A percentile compares a stretch with the other conserved stretches of the same genome.
These are phyloP conservation scores for Lepidium sativum DNA, from an alignment of 345 rosid species.

Conservation along the genomic window DNA sequence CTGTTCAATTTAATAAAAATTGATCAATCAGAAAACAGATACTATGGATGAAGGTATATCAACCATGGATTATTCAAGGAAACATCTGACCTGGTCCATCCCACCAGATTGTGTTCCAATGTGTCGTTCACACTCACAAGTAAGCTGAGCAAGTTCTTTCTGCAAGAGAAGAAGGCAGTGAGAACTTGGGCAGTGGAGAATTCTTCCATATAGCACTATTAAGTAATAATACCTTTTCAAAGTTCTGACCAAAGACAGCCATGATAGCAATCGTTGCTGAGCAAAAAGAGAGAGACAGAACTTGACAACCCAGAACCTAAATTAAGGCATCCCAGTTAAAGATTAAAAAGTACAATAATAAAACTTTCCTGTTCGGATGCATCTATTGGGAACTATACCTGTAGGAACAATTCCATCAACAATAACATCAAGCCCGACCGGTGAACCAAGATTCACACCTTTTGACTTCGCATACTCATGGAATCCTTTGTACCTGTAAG, in stretches of 20 bases:
- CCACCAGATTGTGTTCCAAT: slow-evolving; percentile 99
- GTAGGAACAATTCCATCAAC: slow-evolving; percentile 95
- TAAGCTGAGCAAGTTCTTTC: slow-evolving; percentile 96
- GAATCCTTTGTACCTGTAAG: slow-evolving; percentile 73
- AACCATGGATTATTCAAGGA: background rate
- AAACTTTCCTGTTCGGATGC: background rate
- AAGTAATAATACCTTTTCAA: slow-evolving; percentile 55
- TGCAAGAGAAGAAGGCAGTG: slow-evolving; percentile 22
- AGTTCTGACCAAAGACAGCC: slow-evolving; percentile 63
- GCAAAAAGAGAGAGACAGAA: slow-evolving; percentile 93
- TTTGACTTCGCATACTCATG: slow-evolving; percentile 65
- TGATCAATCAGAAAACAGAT: background rate
- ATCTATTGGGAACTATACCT: slow-evolving; percentile 32
- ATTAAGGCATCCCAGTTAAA: background rate
- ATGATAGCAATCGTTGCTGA: slow-evolving; percentile 88
- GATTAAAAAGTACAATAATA: background rate
- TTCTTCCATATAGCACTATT: background rate
- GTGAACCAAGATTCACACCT: slow-evolving; percentile 58
- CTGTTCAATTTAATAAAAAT: slow-evolving; percentile 28
- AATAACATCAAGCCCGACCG: slow-evolving; percentile 79
- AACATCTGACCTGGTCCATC: slow-evolving; percentile 79
- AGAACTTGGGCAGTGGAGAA: background rate
- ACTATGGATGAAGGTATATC: background rate
- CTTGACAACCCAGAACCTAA: slow-evolving; percentile 93
- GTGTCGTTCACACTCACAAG: slow-evolving; percentile 91